These are phyloP conservation scores for Alternaria rosae DNA, from an alignment of 2,329 filamentous ascomycete species.

Conservation along the genomic window DNA sequence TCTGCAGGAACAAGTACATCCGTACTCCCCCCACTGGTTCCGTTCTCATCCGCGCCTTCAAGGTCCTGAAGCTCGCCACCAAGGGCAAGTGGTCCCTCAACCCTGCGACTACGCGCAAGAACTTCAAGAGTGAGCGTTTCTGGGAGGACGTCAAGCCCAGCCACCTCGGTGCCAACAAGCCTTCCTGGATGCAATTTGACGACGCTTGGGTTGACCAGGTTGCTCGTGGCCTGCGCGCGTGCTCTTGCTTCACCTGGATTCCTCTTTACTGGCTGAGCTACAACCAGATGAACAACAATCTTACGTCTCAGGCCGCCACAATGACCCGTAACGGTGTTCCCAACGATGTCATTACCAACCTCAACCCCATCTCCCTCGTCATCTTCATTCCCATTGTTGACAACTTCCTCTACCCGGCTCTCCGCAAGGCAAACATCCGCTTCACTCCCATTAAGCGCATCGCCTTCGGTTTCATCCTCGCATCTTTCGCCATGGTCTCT, in stretches of 20 bases:
- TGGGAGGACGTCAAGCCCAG: slow-evolving; percentile 76
- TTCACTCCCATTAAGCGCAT: slow-evolving; percentile 65
- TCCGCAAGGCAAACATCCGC: slow-evolving; percentile 56
- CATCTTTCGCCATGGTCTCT: slow-evolving; percentile 58
- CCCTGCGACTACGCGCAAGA: slow-evolving; percentile 65
- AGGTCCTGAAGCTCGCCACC: slow-evolving; percentile 66
- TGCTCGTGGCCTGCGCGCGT: slow-evolving; percentile 49
- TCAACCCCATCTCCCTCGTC: slow-evolving; percentile 62
- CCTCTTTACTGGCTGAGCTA: slow-evolving; percentile 57
- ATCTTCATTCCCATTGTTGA: slow-evolving; percentile 64
- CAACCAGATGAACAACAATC: slow-evolving; percentile 63
- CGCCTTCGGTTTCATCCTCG: slow-evolving; percentile 59
- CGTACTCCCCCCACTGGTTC: slow-evolving; percentile 74
- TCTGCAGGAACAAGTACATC: slow-evolving; percentile 68
- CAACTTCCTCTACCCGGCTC: slow-evolving; percentile 59
- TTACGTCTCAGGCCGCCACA: slow-evolving; percentile 63
- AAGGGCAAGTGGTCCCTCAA: slow-evolving; percentile 71
- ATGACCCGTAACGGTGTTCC: slow-evolving; percentile 62
- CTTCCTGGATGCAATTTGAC: slow-evolving; percentile 81
- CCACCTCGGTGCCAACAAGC: slow-evolving; percentile 64
- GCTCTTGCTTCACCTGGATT: slow-evolving; percentile 62
- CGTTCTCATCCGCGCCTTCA: slow-evolving; percentile 71
- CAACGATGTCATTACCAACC: slow-evolving; percentile 64
- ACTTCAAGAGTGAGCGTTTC: slow-evolving; percentile 65
- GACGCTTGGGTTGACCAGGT: slow-evolving; percentile 77